These are phyloP conservation scores for Yueomyces sp. DNA, from an alignment of 1,139 yeast species.

Conservation along the genomic window DNA sequence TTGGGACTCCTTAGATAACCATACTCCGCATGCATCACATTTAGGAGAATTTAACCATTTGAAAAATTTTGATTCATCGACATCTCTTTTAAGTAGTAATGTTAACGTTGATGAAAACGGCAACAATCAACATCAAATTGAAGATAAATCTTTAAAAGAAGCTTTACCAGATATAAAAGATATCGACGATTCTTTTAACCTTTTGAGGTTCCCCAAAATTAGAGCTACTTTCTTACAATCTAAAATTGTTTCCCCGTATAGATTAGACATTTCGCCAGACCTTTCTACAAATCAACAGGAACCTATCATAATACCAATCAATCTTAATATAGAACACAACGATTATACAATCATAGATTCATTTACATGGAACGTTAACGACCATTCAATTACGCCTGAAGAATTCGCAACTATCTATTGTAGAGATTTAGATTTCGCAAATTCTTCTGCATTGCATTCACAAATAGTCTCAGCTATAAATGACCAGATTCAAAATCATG, in stretches of 20 bases:
- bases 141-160: slow-evolving; percentile 9
- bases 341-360: slow-evolving; percentile 59
- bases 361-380: slow-evolving; percentile 84
- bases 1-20: background rate
- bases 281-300: slow-evolving; percentile 12
- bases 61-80: background rate
- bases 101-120: background rate
- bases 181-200: slow-evolving; percentile 20
- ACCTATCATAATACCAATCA: slow-evolving; percentile 58
- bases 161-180: slow-evolving; percentile 22
- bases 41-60: background rate
- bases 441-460: slow-evolving; percentile 36
- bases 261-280: slow-evolving; percentile 12
- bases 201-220: slow-evolving; percentile 21
- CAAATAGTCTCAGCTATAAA: slow-evolving; percentile 61
- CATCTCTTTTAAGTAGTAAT: background rate
- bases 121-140: background rate
- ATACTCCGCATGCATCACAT: background rate
- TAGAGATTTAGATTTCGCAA: slow-evolving; percentile 71
- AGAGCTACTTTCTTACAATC: slow-evolving; percentile 24
- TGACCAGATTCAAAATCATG: slow-evolving; percentile 71
- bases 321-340: slow-evolving; percentile 61
- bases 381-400: slow-evolving; percentile 66
- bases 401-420: slow-evolving; percentile 72
- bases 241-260: slow-evolving; percentile 20